A percentile compares a stretch with the other conserved stretches of the same genome.
Conservation (phyloP, 169 alveolate species). For the Plasmodium vivax region DNA sequence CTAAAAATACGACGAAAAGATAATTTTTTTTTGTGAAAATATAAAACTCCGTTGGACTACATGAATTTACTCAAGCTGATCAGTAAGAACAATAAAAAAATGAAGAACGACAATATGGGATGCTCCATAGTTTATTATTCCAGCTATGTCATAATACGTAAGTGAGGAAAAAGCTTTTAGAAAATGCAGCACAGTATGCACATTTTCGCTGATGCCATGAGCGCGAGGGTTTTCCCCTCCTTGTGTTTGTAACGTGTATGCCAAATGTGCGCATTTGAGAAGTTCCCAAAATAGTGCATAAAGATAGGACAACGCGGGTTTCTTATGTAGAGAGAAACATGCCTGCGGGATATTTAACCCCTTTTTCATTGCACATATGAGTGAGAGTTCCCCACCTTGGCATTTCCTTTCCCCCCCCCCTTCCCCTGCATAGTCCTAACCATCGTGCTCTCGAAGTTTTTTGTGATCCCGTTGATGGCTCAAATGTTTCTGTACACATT, state of each 20-base stretch:
- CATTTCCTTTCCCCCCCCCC: background rate
- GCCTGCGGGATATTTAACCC: background rate
- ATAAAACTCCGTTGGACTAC: conserved; percentile 14
- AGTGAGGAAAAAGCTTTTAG: conserved; percentile 6
- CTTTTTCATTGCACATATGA: background rate
- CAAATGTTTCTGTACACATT: conserved; percentile 74
- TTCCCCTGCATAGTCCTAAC: conserved; percentile 16
- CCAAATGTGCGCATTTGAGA: background rate
- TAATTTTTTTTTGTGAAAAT: background rate
- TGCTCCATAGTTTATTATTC: conserved; percentile 24
- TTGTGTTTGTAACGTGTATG: background rate
- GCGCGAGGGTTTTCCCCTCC: background rate
- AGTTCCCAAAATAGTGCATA: background rate
- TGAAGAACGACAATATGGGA: conserved; percentile 40
- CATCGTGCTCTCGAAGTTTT: conserved; percentile 56
- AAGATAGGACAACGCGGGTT: background rate
- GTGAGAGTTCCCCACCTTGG: background rate
- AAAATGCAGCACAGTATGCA: background rate
- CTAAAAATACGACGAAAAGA: background rate
- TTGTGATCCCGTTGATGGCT: conserved; percentile 38
- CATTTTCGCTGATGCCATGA: background rate
- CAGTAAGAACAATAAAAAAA: conserved; percentile 46
- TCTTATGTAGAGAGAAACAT: background rate
- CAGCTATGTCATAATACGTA: conserved; percentile 52
- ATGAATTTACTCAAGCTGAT: conserved; percentile 41